These are phyloP conservation scores for Wakefieldia striispora DNA, from an alignment of 768 basidiomycete species.

Conservation along the genomic window DNA sequence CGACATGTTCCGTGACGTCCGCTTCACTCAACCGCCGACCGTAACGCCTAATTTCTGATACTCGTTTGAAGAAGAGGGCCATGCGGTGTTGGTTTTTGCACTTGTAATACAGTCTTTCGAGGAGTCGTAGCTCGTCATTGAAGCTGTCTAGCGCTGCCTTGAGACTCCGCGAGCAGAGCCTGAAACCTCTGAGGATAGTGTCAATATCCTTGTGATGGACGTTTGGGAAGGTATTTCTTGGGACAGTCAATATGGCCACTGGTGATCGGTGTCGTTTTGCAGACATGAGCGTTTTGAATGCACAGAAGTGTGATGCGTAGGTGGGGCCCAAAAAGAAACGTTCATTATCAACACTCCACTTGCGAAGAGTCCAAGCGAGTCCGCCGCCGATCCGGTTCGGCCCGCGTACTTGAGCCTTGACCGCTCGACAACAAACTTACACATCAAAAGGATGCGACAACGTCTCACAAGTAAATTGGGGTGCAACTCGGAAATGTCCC, in stretches of 20 bases:
- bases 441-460: too few species aligned
- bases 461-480: too few species aligned
- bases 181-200: slow-evolving; percentile 59
- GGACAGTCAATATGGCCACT: slow-evolving; percentile 9
- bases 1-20: slow-evolving; percentile 19
- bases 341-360: too few species aligned
- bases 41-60: slow-evolving; percentile 57
- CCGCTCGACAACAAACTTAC: too few species aligned
- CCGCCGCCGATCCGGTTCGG: too few species aligned
- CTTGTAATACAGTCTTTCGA: slow-evolving; percentile 74
- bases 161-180: slow-evolving; percentile 50
- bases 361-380: too few species aligned
- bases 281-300: slow-evolving; percentile 4
- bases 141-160: slow-evolving; percentile 37
- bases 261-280: slow-evolving; percentile 5
- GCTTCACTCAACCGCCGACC: slow-evolving; percentile 19
- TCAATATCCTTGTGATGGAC: slow-evolving; percentile 45
- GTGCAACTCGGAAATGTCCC: too few species aligned
- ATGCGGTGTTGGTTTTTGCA: slow-evolving; percentile 64
- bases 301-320: too few species aligned
- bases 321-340: too few species aligned
- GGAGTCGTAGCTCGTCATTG: slow-evolving; percentile 41
- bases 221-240: slow-evolving; percentile 18
- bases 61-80: slow-evolving; percentile 60
- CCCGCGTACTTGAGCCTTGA: too few species aligned